These are phyloP conservation scores for Epicoccum sorghinum DNA, from an alignment of 2,329 filamentous ascomycete genomes.

Conservation along the genomic window DNA sequence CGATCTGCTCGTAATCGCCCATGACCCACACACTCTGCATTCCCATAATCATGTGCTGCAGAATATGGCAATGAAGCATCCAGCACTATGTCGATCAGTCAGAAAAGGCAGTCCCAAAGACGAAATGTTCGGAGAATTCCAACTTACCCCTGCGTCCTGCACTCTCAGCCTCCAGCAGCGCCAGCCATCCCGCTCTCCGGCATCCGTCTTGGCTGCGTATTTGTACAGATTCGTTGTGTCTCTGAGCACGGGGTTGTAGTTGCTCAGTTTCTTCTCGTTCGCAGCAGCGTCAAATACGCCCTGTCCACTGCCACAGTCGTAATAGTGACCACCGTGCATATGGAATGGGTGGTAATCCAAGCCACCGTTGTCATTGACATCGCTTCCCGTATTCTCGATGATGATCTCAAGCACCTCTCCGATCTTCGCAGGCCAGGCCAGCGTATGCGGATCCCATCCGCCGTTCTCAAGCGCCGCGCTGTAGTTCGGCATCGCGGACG, in stretches of 20 bases:
- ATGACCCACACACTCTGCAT: constrained; percentile 57
- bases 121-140: background rate
- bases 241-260: constrained; percentile 48
- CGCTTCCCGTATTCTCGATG: constrained; percentile 47
- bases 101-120: background rate
- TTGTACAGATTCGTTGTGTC: constrained; percentile 63
- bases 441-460: constrained; percentile 61
- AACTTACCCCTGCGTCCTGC: constrained; percentile 25
- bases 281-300: constrained; percentile 58
- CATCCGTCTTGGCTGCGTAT: constrained; percentile 53
- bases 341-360: constrained; percentile 59
- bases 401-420: constrained; percentile 65
- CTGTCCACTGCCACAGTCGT: constrained; percentile 60
- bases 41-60: constrained; percentile 64
- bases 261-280: constrained; percentile 53
- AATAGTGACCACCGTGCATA: constrained; percentile 61
- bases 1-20: constrained; percentile 52
- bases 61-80: constrained; percentile 67
- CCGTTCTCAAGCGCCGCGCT: constrained; percentile 55
- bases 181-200: constrained; percentile 60
- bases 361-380: constrained; percentile 27
- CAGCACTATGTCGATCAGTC: constrained; percentile 45
- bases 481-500: constrained; percentile 58
- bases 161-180: constrained; percentile 65
- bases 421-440: constrained; percentile 59